Evolutionary conservation across 2,329 filamentous ascomycete genomes (phyloP).

Genomic region (Amauroascus niger): DNA sequence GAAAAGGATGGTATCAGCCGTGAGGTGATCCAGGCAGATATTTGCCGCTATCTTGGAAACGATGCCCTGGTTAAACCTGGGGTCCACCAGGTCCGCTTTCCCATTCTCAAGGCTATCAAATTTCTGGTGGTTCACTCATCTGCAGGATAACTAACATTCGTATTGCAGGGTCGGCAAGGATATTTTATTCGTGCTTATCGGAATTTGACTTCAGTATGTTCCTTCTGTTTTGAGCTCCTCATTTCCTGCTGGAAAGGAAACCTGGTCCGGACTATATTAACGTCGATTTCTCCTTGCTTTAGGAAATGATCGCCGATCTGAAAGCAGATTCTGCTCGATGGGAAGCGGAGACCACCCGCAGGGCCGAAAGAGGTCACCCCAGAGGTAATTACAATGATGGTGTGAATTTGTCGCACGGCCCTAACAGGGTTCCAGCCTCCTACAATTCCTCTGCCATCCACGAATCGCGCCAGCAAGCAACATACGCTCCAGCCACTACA

Average conservation of each 20-base stretch:
- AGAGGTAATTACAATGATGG: conserved; percentile 36
- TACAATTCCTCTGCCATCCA: conserved; percentile 32
- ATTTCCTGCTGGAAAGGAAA: background rate
- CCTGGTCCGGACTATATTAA: background rate
- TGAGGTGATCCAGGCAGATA: conserved; percentile 75
- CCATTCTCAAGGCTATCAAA: conserved; percentile 12
- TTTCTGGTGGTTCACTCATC: background rate
- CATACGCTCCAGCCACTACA: conserved; percentile 8
- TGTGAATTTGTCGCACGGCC: conserved; percentile 28
- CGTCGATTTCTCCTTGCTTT: conserved; percentile 4
- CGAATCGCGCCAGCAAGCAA: conserved; percentile 30
- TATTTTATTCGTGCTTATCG: conserved; percentile 73
- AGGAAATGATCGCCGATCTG: conserved; percentile 49
- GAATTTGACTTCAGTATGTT: conserved; percentile 63
- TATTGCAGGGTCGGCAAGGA: conserved; percentile 54
- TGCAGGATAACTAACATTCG: conserved; percentile 24
- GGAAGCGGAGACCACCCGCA: conserved; percentile 37
- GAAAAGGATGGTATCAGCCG: conserved; percentile 71
- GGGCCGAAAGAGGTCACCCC: conserved; percentile 34
- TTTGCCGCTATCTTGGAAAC: conserved; percentile 74
- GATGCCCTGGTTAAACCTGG: conserved; percentile 70
- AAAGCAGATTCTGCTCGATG: conserved; percentile 46
- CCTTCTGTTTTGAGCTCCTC: conserved; percentile 10
- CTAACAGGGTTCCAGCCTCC: conserved; percentile 31
- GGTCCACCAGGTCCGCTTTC: conserved; percentile 55